A percentile compares a stretch with the other conserved stretches of the same genome.
Evolutionary conservation across 805 yeast species (phyloP).

Genomic region (Kodamaea neixiangensis): DNA sequence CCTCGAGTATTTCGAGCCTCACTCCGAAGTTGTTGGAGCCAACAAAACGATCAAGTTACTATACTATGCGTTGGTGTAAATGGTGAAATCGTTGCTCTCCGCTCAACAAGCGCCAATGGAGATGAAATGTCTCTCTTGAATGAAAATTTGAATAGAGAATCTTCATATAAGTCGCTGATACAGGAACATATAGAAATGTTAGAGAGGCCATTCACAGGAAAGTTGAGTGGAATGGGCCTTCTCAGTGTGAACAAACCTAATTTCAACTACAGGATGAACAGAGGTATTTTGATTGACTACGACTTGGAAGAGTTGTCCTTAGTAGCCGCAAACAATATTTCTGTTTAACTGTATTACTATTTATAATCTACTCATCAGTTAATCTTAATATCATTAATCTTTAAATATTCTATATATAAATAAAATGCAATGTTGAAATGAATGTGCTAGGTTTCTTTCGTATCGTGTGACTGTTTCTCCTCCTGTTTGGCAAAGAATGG

Average conservation of each 20-base stretch:
- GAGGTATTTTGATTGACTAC: conserved; percentile 31
- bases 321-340: conserved; percentile 6
- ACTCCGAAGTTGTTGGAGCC: conserved; percentile 25
- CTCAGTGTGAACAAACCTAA: conserved; percentile 36
- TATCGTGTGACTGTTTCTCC: background rate
- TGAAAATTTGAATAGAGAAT: conserved; percentile 13
- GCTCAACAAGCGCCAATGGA: conserved; percentile 16
- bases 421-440: conserved; percentile 1
- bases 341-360: background rate
- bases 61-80: conserved; percentile 36
- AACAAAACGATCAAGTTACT: conserved; percentile 8
- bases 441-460: conserved; percentile 1
- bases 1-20: conserved; percentile 33
- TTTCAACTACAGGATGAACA: conserved; percentile 30
- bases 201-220: conserved; percentile 35
- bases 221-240: conserved; percentile 44
- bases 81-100: conserved; percentile 34
- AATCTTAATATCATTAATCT: conserved; percentile 6
- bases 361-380: background rate
- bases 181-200: conserved; percentile 22
- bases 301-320: conserved; percentile 32
- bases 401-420: conserved; percentile 2
- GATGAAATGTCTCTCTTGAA: conserved; percentile 18
- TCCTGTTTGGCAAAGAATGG: background rate
- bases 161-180: conserved; percentile 12